Evolutionary conservation across 2,329 filamentous ascomycete genomes (phyloP).

Genomic region (Aschersonia sp.): DNA sequence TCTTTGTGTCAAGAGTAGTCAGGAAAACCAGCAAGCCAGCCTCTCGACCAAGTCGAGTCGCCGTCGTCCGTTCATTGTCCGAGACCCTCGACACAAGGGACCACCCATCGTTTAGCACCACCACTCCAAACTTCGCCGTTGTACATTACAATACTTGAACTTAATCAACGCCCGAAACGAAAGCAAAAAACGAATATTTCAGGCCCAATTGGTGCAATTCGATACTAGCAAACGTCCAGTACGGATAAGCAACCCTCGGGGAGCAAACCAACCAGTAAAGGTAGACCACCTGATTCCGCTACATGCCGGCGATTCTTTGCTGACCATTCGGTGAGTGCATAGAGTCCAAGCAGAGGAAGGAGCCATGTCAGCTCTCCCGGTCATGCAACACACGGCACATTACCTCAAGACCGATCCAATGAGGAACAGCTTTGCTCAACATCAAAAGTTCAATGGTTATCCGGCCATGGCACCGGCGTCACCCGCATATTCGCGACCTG

Average conservation of each 20-base stretch:
- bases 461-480: slow-evolving; percentile 41
- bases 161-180: slow-evolving; percentile 7
- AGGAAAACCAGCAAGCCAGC: slow-evolving; percentile 7
- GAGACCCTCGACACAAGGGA: slow-evolving; percentile 6
- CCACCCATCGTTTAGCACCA: slow-evolving; percentile 2
- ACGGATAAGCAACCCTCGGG: not conserved
- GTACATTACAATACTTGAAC: slow-evolving; percentile 4
- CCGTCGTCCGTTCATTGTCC: slow-evolving; percentile 30
- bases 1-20: slow-evolving; percentile 11
- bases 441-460: slow-evolving; percentile 24
- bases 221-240: too few relatives aligned
- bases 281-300: too few relatives aligned
- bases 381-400: slow-evolving; percentile 67
- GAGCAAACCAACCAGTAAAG: not conserved
- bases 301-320: not conserved
- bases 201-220: not conserved
- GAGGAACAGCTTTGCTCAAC: slow-evolving; percentile 24
- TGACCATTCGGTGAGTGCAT: not conserved
- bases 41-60: slow-evolving; percentile 1
- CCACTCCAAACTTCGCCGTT: slow-evolving; percentile 2
- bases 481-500: slow-evolving; percentile 49
- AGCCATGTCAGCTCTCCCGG: slow-evolving; percentile 38
- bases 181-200: not conserved
- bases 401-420: slow-evolving; percentile 72
- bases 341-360: not conserved